Base-by-base conservation (phyloP, 2,329 filamentous ascomycete genomes). In the Aspergillus cejpii region DNA sequence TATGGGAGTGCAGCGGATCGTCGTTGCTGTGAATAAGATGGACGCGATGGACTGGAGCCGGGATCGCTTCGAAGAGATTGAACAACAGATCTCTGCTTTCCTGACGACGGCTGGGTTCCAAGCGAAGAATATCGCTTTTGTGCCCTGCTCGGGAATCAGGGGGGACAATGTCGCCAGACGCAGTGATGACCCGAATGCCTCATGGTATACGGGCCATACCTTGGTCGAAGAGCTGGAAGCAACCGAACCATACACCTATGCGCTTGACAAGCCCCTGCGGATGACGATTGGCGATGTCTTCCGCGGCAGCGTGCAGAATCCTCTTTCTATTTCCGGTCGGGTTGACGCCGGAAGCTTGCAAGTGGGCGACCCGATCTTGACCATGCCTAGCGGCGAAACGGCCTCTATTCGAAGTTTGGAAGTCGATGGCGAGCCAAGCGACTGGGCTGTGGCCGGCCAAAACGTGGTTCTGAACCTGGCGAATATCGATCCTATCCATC, bases 1-100 rank as follows among this genome's bases (percentile, higher is more conserved):
- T 56, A 85, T 97, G 72, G 92, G 92, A 0, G 84, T 98, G 1
- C 85, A 91, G 49, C 79, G 84, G 20, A 76, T 98, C 12, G 83
- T 98, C 33, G 85, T 98, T 21, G 90, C 87, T 1, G 81, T 98
- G 49, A 98, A 98, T 71, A 98, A 98, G 66, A 83, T 98, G 58
- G 92, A 98, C 63, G 84, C 83, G 12, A 82, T 91, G 5, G 72
- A 74, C 5, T 98, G 94, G 94, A 86, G 83, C 1, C 74, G 87
- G 63, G 82, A 81, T 3, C 79, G 88, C 1, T 98, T 94, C 56
- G 78, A 87, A 19, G 85, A 94, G 57, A 96, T 98, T 45, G 77
- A 80, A 34, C 80, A 88, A 50, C 87, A 95, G 58, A 82, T 95
- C 52, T 80, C 80, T 0, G 83, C 87, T 0, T 96, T 98, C 63